A percentile compares a stretch with the other conserved stretches of the same genome.
Conservation (phyloP, 1,139 yeast genomes). For the Kodamaea arcana region DNA sequence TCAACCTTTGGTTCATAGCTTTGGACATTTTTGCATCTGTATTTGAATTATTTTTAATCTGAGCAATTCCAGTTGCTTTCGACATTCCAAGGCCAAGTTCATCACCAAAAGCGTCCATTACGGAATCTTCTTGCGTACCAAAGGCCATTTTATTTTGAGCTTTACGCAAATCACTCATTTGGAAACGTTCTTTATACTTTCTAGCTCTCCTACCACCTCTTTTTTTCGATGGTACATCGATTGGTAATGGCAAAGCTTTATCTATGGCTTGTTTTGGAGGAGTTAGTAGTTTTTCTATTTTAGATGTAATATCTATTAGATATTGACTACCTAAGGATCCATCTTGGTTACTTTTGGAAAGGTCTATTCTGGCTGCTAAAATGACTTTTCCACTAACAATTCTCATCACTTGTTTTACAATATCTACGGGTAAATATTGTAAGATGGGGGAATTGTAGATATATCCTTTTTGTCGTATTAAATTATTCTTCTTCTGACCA, state of each 20-base stretch:
- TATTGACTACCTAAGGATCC: slow-evolving; percentile 59
- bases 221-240: slow-evolving; percentile 71
- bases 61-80: slow-evolving; percentile 31
- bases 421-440: slow-evolving; percentile 52
- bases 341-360: slow-evolving; percentile 38
- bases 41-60: slow-evolving; percentile 35
- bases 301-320: slow-evolving; percentile 54
- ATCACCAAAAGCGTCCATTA: slow-evolving; percentile 66
- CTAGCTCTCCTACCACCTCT: slow-evolving; percentile 84
- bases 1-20: slow-evolving; percentile 45
- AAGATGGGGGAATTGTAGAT: slow-evolving; percentile 52
- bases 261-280: slow-evolving; percentile 71
- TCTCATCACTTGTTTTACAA: slow-evolving; percentile 68
- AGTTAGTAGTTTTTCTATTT: slow-evolving; percentile 66
- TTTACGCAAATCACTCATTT: slow-evolving; percentile 74
- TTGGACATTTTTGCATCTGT: slow-evolving; percentile 54
- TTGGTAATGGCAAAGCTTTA: slow-evolving; percentile 82
- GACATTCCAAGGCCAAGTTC: slow-evolving; percentile 83
- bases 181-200: slow-evolving; percentile 75
- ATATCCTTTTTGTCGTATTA: slow-evolving; percentile 63
- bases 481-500: slow-evolving; percentile 20
- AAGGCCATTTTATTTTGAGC: slow-evolving; percentile 84
- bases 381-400: slow-evolving; percentile 76
- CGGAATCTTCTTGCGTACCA: slow-evolving; percentile 66
- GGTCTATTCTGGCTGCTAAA: slow-evolving; percentile 81